Conservation (phyloP, 495 filamentous ascomycete genomes). For the Extremus antarcticus region DNA sequence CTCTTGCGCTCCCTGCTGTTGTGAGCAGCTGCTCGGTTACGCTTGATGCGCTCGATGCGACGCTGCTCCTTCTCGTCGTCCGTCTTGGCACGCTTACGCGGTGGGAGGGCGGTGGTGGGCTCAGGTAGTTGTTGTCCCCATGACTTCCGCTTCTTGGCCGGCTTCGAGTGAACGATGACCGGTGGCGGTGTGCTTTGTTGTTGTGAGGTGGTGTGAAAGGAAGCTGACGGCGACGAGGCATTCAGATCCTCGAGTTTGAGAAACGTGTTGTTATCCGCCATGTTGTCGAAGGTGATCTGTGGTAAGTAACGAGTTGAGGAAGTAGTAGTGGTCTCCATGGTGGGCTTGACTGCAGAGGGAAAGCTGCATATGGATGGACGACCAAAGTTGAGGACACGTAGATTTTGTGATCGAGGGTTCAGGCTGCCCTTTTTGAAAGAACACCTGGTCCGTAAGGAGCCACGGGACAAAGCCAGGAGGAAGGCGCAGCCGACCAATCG, state of each 20-base stretch:
- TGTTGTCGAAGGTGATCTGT: conserved; percentile 7
- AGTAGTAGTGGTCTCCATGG: conserved; percentile 13
- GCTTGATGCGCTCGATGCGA: conserved; percentile 89
- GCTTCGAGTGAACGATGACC: conserved; percentile 18
- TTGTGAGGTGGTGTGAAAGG: background rate
- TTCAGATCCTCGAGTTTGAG: conserved; percentile 19
- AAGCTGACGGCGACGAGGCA: background rate
- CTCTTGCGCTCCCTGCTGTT: conserved; percentile 93
- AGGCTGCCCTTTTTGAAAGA: background rate
- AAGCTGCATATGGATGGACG: conserved; percentile 10
- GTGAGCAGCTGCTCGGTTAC: conserved; percentile 91
- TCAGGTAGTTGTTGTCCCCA: conserved; percentile 97
- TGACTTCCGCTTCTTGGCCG: conserved; percentile 88
- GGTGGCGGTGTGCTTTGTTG: background rate
- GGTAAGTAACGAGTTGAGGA: background rate
- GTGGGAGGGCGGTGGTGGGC: conserved; percentile 93
- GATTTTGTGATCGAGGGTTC: background rate
- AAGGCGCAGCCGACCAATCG: background rate
- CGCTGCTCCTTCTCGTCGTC: conserved; percentile 96
- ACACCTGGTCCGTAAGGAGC: background rate
- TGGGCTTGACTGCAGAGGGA: conserved; percentile 3
- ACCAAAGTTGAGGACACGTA: background rate
- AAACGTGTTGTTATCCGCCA: conserved; percentile 9
- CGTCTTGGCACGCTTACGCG: conserved; percentile 95
- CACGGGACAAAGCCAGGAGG: background rate